Evolutionary conservation across 2,329 filamentous ascomycete species (phyloP).

Genomic region (Plectosphaerella sp.): DNA sequence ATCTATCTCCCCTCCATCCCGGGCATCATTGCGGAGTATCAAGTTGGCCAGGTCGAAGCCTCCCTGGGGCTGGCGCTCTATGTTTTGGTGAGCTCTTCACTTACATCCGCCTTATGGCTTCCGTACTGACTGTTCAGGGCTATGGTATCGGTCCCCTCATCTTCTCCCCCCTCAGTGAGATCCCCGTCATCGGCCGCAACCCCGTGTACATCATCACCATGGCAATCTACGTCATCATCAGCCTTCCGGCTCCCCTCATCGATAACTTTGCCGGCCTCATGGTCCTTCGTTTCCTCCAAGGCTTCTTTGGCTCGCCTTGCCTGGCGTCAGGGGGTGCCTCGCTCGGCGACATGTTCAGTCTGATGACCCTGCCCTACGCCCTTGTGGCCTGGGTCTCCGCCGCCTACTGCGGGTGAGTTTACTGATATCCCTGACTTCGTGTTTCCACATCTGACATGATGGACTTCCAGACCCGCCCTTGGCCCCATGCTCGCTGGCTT

Average conservation of each 20-base stretch:
- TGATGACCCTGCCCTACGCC: conserved; percentile 52
- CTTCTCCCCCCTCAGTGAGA: conserved; percentile 63
- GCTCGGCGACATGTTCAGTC: conserved; percentile 48
- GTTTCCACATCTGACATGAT: conserved; percentile 27
- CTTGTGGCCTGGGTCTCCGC: conserved; percentile 54
- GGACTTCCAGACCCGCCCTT: conserved; percentile 43
- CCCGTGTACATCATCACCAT: conserved; percentile 65
- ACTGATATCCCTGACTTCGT: conserved; percentile 17
- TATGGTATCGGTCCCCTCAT: conserved; percentile 61
- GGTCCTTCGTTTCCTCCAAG: conserved; percentile 59
- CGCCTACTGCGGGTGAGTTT: conserved; percentile 31
- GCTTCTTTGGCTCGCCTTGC: conserved; percentile 63
- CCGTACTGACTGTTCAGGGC: conserved; percentile 22
- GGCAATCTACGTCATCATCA: conserved; percentile 63
- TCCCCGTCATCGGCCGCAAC: conserved; percentile 63
- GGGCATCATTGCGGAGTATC: conserved; percentile 48
- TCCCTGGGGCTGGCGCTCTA: conserved; percentile 58
- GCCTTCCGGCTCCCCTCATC: conserved; percentile 59
- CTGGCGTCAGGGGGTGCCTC: conserved; percentile 55
- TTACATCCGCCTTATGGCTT: no score
- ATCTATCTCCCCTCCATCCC: conserved; percentile 41
- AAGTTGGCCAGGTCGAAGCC: conserved; percentile 45
- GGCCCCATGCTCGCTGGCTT: conserved; percentile 60
- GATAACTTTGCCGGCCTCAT: conserved; percentile 60
- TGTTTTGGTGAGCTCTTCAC: conserved; percentile 33